A percentile compares a stretch with the other conserved stretches of the same genome.
These are phyloP conservation scores for Epichloe festucae DNA, from an alignment of 2,329 filamentous ascomycete species.

Conservation along the genomic window DNA sequence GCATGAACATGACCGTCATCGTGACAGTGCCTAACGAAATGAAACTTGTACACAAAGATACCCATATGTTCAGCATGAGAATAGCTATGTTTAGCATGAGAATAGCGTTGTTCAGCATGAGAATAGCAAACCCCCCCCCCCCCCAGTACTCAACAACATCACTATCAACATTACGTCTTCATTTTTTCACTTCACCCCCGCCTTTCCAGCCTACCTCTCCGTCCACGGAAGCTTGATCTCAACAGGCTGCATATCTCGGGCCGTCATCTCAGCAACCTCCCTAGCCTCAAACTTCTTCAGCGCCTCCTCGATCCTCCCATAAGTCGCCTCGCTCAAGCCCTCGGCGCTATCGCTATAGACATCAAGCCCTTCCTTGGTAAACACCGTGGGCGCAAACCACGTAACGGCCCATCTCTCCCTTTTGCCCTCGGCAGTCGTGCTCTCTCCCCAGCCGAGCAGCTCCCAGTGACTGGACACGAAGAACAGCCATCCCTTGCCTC, in stretches of 20 bases:
- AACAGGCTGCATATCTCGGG: conserved; percentile 36
- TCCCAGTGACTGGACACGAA: conserved; percentile 72
- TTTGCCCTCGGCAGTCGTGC: conserved; percentile 23
- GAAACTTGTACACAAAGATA: not conserved
- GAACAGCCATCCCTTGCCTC: conserved; percentile 61
- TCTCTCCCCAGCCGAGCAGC: conserved; percentile 60
- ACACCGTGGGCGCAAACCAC: conserved; percentile 72
- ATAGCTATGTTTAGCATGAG: not conserved
- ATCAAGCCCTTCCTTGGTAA: conserved; percentile 73
- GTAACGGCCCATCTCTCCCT: conserved; percentile 63
- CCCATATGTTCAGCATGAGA: not conserved
- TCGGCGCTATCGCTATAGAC: conserved; percentile 54
- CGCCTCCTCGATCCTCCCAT: conserved; percentile 40
- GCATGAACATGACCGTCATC: conserved; percentile 4
- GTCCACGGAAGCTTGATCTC: conserved; percentile 40
- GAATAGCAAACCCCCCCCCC: not conserved
- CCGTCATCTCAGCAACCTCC: conserved; percentile 38
- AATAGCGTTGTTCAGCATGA: not conserved
- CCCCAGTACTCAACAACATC: not conserved
- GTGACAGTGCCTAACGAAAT: not conserved
- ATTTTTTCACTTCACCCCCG: too few species aligned
- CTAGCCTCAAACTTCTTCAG: conserved; percentile 34
- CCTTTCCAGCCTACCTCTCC: conserved; percentile 10
- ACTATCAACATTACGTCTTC: not conserved
- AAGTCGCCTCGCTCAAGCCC: conserved; percentile 45